Conservation (phyloP, 768 basidiomycete species). For the Daedaleopsis nitida region DNA sequence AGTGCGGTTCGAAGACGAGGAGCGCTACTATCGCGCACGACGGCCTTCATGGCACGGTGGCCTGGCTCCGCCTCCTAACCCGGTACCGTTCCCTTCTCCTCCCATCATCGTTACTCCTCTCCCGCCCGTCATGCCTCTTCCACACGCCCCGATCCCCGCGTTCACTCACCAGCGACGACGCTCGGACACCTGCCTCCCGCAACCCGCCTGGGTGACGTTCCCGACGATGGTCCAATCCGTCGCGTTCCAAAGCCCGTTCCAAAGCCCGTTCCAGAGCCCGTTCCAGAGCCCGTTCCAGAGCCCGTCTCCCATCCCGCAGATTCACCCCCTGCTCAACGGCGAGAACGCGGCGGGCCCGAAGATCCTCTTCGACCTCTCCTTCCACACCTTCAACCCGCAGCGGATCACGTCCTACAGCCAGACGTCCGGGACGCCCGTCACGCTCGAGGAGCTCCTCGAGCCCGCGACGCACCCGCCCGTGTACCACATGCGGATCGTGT, state of each 20-base stretch:
- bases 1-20: slow-evolving; percentile 20
- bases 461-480: slow-evolving; percentile 59
- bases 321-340: slow-evolving; percentile 59
- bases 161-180: slow-evolving; percentile 23
- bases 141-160: slow-evolving; percentile 14
- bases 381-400: slow-evolving; percentile 48
- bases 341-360: slow-evolving; percentile 42
- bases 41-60: slow-evolving; percentile 32
- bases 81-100: slow-evolving; percentile 29
- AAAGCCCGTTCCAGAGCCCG: too few relatives aligned
- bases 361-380: slow-evolving; percentile 59
- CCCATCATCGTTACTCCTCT: slow-evolving; percentile 27
- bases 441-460: slow-evolving; percentile 48
- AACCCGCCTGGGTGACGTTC: slow-evolving; percentile 23
- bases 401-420: slow-evolving; percentile 42
- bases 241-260: slow-evolving; percentile 15
- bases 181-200: slow-evolving; percentile 27
- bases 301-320: slow-evolving; percentile 18
- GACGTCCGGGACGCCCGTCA: slow-evolving; percentile 34
- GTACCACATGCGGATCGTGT: slow-evolving; percentile 55
- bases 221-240: slow-evolving; percentile 22
- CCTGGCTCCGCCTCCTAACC: slow-evolving; percentile 24
- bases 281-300: slow-evolving; percentile 7
- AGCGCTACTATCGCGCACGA: slow-evolving; percentile 13
- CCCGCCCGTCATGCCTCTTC: slow-evolving; percentile 19